These are phyloP conservation scores for Platanus orientalis DNA, from an alignment of 164 flowering plant genomes.

Conservation along the genomic window DNA sequence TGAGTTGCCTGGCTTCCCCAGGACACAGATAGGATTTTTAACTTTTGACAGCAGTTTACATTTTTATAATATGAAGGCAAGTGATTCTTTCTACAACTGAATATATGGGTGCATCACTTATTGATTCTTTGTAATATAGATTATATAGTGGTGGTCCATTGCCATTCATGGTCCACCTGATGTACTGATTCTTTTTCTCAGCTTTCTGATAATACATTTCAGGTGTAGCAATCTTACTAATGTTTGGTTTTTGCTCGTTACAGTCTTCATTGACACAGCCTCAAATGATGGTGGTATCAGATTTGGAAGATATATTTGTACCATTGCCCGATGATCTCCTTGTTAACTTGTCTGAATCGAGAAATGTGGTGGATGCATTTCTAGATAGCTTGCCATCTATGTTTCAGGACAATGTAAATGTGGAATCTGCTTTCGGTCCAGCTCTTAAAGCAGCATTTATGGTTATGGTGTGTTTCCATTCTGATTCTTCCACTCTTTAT, in stretches of 20 bases:
- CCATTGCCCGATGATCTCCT: constrained; percentile 98
- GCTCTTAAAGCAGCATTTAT: constrained; percentile 86
- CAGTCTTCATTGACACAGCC: constrained; percentile 97
- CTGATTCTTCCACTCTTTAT: neutral
- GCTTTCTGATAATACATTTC: constrained; percentile 5
- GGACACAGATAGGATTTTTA: constrained; percentile 95
- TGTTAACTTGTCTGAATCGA: constrained; percentile 94
- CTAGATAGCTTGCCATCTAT: constrained; percentile 93
- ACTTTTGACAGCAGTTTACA: constrained; percentile 96
- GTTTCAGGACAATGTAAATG: constrained; percentile 80
- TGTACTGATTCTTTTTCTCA: neutral
- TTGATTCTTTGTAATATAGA: neutral
- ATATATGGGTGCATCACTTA: neutral
- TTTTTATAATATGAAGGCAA: constrained; percentile 94
- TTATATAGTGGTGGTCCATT: neutral
- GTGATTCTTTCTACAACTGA: constrained; percentile 20
- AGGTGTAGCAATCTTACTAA: constrained; percentile 3
- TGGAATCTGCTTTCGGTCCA: constrained; percentile 98
- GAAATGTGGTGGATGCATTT: constrained; percentile 80
- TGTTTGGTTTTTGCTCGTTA: constrained; percentile 20
- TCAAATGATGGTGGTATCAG: constrained; percentile 97
- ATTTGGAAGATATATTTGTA: constrained; percentile 88
- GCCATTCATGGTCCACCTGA: neutral
- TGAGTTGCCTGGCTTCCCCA: constrained; percentile 79
- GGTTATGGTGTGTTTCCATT: constrained; percentile 72